These are phyloP conservation scores for Tulasnella sp. DNA, from an alignment of 768 basidiomycete genomes.

Conservation along the genomic window DNA sequence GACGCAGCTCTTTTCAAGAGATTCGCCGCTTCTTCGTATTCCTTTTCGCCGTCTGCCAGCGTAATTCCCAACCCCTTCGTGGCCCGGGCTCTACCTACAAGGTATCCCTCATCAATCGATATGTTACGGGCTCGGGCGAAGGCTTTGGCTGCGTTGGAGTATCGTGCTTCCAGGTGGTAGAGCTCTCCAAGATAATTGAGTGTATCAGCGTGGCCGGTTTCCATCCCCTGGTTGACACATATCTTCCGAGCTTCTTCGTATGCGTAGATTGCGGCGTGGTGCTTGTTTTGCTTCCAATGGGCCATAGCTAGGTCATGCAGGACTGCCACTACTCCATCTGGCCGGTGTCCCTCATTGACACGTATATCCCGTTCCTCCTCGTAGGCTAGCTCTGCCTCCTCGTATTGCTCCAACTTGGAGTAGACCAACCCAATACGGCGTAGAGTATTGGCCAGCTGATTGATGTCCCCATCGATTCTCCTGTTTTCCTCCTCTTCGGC, in stretches of 20 bases:
- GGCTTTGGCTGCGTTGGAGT: not conserved
- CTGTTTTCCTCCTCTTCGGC: too few relatives aligned
- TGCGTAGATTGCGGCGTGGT: not conserved
- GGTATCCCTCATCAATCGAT: not conserved
- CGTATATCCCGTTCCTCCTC: not conserved
- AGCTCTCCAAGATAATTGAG: not conserved
- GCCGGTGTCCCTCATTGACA: not conserved
- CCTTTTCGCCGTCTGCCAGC: not conserved
- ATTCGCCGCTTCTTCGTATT: not conserved
- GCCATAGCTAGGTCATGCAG: not conserved
- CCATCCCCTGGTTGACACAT: not conserved
- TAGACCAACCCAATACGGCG: not conserved
- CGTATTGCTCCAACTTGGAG: not conserved
- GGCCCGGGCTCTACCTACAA: not conserved
- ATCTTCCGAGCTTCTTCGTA: not conserved
- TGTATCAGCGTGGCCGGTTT: not conserved
- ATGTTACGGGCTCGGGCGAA: not conserved
- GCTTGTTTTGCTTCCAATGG: not conserved
- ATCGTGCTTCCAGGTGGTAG: not conserved
- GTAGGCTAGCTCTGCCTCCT: not conserved
- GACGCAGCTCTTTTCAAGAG: not conserved
- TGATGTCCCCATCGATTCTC: not conserved
- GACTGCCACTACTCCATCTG: not conserved
- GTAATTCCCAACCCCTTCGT: not conserved
- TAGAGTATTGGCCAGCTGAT: not conserved